Evolutionary conservation across 306 rosid genomes (phyloP).

Genomic region (Malus asiatica): DNA sequence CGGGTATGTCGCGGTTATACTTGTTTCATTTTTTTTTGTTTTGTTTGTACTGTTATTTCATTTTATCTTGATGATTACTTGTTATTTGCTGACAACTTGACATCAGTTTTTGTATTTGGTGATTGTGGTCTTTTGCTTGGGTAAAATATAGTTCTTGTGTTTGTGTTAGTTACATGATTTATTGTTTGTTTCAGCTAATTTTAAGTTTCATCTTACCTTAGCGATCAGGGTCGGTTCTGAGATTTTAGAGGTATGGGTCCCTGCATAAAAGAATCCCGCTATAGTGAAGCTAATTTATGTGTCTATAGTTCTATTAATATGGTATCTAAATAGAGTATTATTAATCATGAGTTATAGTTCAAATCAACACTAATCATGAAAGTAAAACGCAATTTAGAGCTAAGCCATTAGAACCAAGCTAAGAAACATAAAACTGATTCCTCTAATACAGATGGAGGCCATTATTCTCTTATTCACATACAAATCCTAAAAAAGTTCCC

Average conservation of each 20-base stretch:
- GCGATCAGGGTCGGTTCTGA: accelerated
- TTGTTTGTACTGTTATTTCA: neutral
- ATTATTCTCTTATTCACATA: no score
- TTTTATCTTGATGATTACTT: neutral
- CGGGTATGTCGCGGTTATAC: neutral
- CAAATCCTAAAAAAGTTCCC: no score
- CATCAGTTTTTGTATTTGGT: neutral
- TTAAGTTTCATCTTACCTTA: neutral
- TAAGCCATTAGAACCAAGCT: no score
- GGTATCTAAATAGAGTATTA: no score
- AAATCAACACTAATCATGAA: no score
- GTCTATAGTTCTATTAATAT: no score
- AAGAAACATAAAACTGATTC: no score
- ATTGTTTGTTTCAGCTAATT: neutral
- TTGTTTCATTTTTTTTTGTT: neutral
- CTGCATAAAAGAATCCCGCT: neutral
- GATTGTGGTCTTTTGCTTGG: neutral
- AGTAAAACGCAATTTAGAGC: no score
- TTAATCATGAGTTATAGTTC: no score
- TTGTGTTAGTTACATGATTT: neutral
- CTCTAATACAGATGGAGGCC: no score
- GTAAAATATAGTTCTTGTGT: neutral
- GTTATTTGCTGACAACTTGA: neutral
- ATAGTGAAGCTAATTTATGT: no score
- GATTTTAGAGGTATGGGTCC: no score